Base-by-base conservation (phyloP, 768 basidiomycete species). In the Macrolepiota fuliginosa region DNA sequence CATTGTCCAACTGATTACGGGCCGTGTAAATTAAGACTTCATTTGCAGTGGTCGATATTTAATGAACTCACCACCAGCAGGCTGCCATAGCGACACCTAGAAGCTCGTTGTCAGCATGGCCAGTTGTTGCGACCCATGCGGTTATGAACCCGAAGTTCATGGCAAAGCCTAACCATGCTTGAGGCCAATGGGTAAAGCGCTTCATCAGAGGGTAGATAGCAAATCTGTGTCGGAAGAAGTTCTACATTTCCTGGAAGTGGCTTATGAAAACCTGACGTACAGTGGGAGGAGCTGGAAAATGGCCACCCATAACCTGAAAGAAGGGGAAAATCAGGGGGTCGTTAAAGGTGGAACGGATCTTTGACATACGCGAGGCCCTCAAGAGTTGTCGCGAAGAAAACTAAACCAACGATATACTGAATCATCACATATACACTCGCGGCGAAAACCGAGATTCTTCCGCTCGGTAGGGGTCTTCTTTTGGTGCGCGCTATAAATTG, bases 131-230 rank as follows among this genome's bases (percentile, higher is more conserved):
- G 11, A 79, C 67, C 82, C 81, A 85, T 0, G 80, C 76, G 2
- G 81, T 80, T 37, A 80, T 70, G 62, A 82, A 74, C 12, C 83
- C 80, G 58, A 83, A 83, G 63, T 82, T 84, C 80, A 85, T 83
- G 7, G 81, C 81, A 57, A 85, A 73, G 25, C 84, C 84, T 1
- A 87, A 78, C 83, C 82, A 85, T 0, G 83, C 83, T 65, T 87
- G 85, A 0, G 85, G 85, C 84, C 84, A 87, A 63, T 84, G 71
- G 0, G 84, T 86, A 40, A 79, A 69, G 7, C 84, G 76, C 65
- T 87, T 87, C 56, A 85, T 72, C 7, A 86, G 73, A 12, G 85
- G 85, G 67, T 82, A 83, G 54, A 81, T 69, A 7, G 74, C 73
- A 62, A 77, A 77, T 39, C 78, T 80, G 46, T 12, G 10, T n/a